These are phyloP conservation scores for Chlamydomonas urium DNA, from an alignment of 139 green algal species.

Conservation along the genomic window DNA sequence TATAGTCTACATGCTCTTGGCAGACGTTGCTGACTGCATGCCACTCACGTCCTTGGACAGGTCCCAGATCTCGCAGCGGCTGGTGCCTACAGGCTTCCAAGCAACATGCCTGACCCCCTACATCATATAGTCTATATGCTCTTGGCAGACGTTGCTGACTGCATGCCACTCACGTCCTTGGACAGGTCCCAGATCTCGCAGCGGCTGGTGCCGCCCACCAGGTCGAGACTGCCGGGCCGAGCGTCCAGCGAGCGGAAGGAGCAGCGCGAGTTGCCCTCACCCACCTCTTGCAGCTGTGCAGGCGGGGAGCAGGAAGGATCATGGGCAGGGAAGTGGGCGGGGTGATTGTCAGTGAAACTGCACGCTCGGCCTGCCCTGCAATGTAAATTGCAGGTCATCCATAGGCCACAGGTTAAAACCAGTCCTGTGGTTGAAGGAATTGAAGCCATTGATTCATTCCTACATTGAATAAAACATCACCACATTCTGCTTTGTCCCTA, in stretches of 20 bases:
- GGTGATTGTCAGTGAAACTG: neutral
- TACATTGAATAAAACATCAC: no score
- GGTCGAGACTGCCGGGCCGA: conserved; percentile 24
- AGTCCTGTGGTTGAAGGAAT: no score
- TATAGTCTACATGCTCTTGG: no score
- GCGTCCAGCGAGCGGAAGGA: conserved; percentile 50
- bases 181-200: conserved; percentile 29
- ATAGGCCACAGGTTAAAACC: no score
- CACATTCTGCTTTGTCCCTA: neutral
- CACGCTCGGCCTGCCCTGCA: no score
- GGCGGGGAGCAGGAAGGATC: neutral
- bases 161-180: conserved; percentile 1
- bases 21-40: no score
- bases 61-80: conserved; percentile 22
- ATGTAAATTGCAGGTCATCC: no score
- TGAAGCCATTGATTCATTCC: neutral
- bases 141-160: no score
- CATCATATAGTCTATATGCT: no score
- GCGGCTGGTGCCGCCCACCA: conserved; percentile 36
- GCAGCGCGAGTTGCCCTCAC: conserved; percentile 27
- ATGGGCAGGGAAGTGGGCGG: neutral
- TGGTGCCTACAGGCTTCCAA: conserved; percentile 33
- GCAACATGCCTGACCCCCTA: no score
- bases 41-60: conserved; percentile 8
- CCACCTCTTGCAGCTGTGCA: conserved; percentile 49